Base-by-base conservation (phyloP, 2,329 filamentous ascomycete genomes). In the Ophiostoma sp. region DNA sequence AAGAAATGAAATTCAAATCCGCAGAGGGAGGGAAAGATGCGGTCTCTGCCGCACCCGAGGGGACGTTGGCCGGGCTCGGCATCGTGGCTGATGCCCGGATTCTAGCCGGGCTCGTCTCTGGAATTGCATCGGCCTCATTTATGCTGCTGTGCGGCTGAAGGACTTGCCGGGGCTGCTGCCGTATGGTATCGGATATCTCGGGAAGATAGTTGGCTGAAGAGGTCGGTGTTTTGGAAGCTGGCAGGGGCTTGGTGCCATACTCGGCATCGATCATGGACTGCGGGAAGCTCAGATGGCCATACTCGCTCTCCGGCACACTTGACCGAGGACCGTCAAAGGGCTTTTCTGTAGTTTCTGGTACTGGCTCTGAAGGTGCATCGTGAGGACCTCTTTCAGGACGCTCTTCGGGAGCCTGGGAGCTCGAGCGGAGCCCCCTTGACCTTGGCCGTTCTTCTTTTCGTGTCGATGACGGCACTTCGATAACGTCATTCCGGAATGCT, bases 401-500 rank as follows among this genome's bases (percentile, higher is more conserved):
- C 8, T 23, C 62, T 13, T 15, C 62, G 35, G 36, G 62, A 23
- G 35, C 62, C 20, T 27, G 17, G 17, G n/a, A 27, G 35, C 35
- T 65, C 17, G 35, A 39, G 4, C 15, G 8, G 1, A 15, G 3
- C 35, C 62, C 35, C 33, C 35, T 65, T n/a, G 62, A 39, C 35
- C 35, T 39, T 23, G 62, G 20, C 15, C 20, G 33, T 74, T 70
- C 73, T 67, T 64, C 77, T 70, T 72, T 77, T 62, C 70, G 80
- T 73, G 73, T 81, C 6, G 73, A 73, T 6, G 73, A 67, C 52
- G 79, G 78, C 3, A 79, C 76, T 65, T 79, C 78, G 5, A 78
- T 74, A 31, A 76, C 74, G 33, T 82, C 80, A 11, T 78, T 76
- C 31, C 79, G 79, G 3, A 76, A 75, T 6, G 74, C 69, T 7